phyloP scores from a whole-genome alignment of 2,329 filamentous ascomycete genomes.

The Fusarium robinianum region DNA sequence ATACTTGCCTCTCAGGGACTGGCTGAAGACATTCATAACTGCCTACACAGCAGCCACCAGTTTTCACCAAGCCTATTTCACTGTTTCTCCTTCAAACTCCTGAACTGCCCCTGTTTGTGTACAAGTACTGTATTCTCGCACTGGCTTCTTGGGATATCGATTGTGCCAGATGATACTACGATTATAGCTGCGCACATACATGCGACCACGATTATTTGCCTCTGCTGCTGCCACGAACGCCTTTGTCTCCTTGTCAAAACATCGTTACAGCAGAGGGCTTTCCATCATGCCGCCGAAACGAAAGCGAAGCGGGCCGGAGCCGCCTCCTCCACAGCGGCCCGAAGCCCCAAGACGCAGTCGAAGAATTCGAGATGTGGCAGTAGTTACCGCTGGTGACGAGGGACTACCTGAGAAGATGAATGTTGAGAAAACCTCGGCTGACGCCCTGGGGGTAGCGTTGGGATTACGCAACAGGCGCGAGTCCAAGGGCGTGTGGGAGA shows the following conservation, averaged over 20 bases:
- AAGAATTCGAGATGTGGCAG: constrained; percentile 23
- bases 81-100: background rate
- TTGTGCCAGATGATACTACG: too few species aligned
- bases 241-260: constrained; percentile 5
- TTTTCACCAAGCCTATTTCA: too few species aligned
- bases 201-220: constrained; percentile 11
- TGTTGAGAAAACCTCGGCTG: constrained; percentile 9
- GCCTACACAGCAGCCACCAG: too few species aligned
- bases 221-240: constrained; percentile 9
- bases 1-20: too few species aligned
- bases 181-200: background rate
- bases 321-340: constrained; percentile 26
- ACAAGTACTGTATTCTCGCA: background rate
- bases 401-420: background rate
- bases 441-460: background rate
- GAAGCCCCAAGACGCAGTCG: constrained; percentile 34
- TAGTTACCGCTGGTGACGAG: constrained; percentile 1
- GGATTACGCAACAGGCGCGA: background rate
- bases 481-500: constrained; percentile 13
- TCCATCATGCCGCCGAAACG: constrained; percentile 46
- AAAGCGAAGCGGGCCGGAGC: constrained; percentile 39
- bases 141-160: background rate
- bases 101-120: background rate
- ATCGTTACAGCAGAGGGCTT: constrained; percentile 8
- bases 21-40: too few species aligned